A percentile compares a stretch with the other conserved stretches of the same genome.
phyloP scores from a whole-genome alignment of 495 filamentous ascomycete genomes.

The Letharia columbiana region DNA sequence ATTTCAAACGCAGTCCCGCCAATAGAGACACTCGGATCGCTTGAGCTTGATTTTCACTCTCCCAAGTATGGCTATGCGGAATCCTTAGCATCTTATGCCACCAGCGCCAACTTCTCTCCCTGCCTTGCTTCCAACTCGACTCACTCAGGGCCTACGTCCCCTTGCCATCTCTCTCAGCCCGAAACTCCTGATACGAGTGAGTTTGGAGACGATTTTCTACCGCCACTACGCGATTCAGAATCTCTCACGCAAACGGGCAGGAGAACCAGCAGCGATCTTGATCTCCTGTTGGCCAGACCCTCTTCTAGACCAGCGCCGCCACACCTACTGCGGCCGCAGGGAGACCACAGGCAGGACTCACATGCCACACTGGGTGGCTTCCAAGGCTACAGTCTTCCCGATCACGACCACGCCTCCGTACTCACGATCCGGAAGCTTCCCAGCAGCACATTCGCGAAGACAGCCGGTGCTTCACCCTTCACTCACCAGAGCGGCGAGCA shows the following conservation, averaged over 20 bases:
- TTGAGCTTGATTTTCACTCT: conserved; percentile 5
- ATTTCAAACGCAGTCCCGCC: not conserved
- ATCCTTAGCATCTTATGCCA: conserved; percentile 16
- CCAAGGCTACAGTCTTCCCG: conserved; percentile 24
- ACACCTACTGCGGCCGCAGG: not conserved
- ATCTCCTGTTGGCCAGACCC: not conserved
- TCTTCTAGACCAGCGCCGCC: not conserved
- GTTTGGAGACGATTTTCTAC: conserved; percentile 19
- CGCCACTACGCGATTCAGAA: conserved; percentile 8
- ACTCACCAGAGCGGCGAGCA: conserved; percentile 8
- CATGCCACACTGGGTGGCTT: conserved; percentile 11
- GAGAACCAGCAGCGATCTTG: conserved; percentile 6
- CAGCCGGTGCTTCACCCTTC: not conserved
- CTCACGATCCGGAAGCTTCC: conserved; percentile 21
- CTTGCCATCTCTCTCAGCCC: conserved; percentile 23
- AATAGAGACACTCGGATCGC: not conserved
- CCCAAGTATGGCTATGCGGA: conserved; percentile 10
- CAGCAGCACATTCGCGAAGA: conserved; percentile 10
- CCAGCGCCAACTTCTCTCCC: conserved; percentile 19
- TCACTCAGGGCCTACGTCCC: conserved; percentile 20
- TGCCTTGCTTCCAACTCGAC: conserved; percentile 16
- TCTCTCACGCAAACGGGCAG: conserved; percentile 3
- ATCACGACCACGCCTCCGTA: conserved; percentile 20
- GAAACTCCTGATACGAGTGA: conserved; percentile 22
- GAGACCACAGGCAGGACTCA: conserved; percentile 1